Percentiles rank a stretch among this genome's conserved stretches.
phyloP scores from a whole-genome alignment of 2,329 filamentous ascomycete species.

The Ophiostoma himal-ulmi region DNA sequence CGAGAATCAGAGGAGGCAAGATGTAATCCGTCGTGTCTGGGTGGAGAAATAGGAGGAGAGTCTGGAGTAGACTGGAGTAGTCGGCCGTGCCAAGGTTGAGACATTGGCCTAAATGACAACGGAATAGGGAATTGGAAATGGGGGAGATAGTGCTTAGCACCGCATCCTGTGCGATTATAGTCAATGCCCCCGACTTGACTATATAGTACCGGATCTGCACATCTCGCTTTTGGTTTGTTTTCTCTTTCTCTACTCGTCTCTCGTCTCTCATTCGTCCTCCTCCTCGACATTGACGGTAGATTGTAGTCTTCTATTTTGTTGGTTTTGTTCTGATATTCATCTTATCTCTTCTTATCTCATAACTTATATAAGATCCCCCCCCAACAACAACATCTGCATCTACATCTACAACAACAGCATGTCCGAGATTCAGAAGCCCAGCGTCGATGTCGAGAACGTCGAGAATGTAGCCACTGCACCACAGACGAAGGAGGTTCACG shows the following conservation, averaged over 20 bases:
- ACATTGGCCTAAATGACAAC: not conserved
- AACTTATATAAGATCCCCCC: not conserved
- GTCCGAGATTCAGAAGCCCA: conserved; percentile 21
- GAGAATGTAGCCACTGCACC: conserved; percentile 1
- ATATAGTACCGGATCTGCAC: conserved; percentile 5
- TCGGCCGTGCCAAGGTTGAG: not conserved
- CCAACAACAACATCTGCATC: not conserved
- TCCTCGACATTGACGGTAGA: not conserved
- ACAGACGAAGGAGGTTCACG: not conserved
- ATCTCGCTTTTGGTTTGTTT: not conserved
- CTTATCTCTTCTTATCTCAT: not conserved
- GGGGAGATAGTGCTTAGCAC: not conserved
- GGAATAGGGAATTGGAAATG: not conserved
- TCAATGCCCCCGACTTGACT: not conserved
- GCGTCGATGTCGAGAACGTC: conserved; percentile 22
- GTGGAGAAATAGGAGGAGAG: not conserved
- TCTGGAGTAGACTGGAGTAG: not conserved
- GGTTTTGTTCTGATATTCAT: not conserved
- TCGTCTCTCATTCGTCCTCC: not conserved
- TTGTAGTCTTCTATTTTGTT: not conserved
- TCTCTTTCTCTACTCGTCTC: not conserved
- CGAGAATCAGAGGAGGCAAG: not conserved
- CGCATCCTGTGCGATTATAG: not conserved
- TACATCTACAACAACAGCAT: not conserved
- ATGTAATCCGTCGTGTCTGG: not conserved